A percentile compares a stretch with the other conserved stretches of the same genome.
phyloP scores from a whole-genome alignment of 2,329 filamentous ascomycete species.

The Bisporella sp. region DNA sequence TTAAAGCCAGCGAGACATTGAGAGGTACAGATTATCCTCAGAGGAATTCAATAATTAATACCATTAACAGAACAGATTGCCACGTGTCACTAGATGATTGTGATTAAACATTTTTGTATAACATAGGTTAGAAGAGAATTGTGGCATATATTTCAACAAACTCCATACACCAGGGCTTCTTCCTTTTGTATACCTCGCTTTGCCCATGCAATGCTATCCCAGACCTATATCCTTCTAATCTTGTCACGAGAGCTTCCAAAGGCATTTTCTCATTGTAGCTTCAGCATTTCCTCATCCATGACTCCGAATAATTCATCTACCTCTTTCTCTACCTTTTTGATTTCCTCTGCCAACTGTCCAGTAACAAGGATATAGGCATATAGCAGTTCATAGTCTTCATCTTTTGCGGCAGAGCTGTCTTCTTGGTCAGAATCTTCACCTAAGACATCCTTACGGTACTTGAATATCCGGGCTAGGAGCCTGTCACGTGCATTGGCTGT shows the following conservation, averaged over 20 bases:
- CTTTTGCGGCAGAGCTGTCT: slow-evolving; percentile 40
- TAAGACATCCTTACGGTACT: slow-evolving; percentile 61
- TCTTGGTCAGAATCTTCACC: slow-evolving; percentile 1
- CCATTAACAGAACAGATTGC: too few species aligned
- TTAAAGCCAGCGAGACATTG: too few species aligned
- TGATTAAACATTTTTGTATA: too few species aligned
- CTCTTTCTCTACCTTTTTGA: slow-evolving; percentile 52
- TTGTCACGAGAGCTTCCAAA: background rate
- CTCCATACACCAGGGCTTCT: too few species aligned
- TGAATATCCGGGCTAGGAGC: slow-evolving; percentile 79
- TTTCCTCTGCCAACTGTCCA: slow-evolving; percentile 57
- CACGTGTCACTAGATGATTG: too few species aligned
- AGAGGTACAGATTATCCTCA: too few species aligned
- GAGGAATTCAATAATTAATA: too few species aligned
- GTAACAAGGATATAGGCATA: slow-evolving; percentile 82
- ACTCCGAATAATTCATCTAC: slow-evolving; percentile 58
- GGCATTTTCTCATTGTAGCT: slow-evolving; percentile 38
- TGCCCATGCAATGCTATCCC: background rate
- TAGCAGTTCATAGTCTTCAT: slow-evolving; percentile 81
- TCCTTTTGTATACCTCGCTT: background rate
- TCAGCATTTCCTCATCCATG: slow-evolving; percentile 50
- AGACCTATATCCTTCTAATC: background rate
- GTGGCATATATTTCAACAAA: too few species aligned
- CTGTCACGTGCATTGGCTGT: slow-evolving; percentile 75
- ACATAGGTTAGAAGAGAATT: too few species aligned